Evolutionary conservation across 2,329 filamentous ascomycete species (phyloP), one percentile per base, ranked within the genome.

Genomic region (Ophiostoma quercus): DNA sequence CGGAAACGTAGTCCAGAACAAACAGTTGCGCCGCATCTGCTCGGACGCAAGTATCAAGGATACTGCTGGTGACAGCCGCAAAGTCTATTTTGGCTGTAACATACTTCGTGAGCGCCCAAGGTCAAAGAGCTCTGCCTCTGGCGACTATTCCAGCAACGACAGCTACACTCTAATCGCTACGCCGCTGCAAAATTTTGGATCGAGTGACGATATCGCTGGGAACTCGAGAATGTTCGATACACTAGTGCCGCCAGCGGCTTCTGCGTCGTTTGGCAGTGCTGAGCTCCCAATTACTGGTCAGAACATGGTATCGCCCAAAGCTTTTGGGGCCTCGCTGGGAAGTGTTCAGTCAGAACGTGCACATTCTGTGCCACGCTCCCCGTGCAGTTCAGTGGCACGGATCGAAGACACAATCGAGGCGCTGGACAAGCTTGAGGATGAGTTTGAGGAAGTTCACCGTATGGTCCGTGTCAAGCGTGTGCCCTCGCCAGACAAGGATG

Each of bases 391-490:
- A 1, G 72, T 71, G 9, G 70, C 74, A 29, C 83, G 85, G 22
- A 89, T 89, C 67, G 87, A 89, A 75, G 87, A 89, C 75, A 88
- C 87, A 1, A 79, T 89, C 9, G 87, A 88, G 75, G 86, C 86
- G 72, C 79, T 89, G 25, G 87, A 89, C 74, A 80, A 81, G 71
- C 80, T 89, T 19, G 86, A 89, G 73, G 87, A 89, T 41, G 82
- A 88, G 67, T 80, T 89, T 11, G 87, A 89, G 73, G 84, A 82
- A 1, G 79, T 87, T 43, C 75, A 79, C 67, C 77, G 78, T n/a
- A 77, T 81, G 12, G 76, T 82, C 0, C 77, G 75, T 1, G 71
- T 80, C 12, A 74, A 77, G 22, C 77, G 75, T 7, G 75, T 80
- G 12, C 72, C 75, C 3, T 78, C 79, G 1, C 73, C 76, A 2